phyloP scores from a whole-genome alignment of 768 basidiomycete genomes.

The Gyrodon lividus region DNA sequence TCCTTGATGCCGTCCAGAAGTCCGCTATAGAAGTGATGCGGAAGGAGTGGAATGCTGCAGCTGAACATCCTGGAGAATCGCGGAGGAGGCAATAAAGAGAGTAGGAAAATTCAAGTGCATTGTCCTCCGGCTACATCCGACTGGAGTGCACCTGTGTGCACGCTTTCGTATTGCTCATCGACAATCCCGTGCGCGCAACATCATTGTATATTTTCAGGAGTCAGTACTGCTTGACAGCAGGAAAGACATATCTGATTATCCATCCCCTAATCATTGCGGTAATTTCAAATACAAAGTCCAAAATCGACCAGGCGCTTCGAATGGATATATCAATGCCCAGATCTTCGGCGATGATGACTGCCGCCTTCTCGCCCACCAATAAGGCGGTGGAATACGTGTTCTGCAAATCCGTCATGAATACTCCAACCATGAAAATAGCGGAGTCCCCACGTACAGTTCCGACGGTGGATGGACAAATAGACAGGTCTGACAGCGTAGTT shows the following conservation, averaged over 20 bases:
- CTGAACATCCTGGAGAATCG: neutral
- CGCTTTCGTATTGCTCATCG: no score
- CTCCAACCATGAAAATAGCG: no score
- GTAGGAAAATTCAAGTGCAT: constrained; percentile 6
- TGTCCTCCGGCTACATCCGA: constrained; percentile 10
- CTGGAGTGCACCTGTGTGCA: no score
- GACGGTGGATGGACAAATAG: constrained; percentile 32
- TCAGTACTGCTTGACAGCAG: no score
- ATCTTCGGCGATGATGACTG: constrained; percentile 57
- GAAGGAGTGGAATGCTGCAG: neutral
- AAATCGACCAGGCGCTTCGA: no score
- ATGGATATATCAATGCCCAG: constrained; percentile 25
- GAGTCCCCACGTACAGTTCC: constrained; percentile 16
- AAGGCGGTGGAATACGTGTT: constrained; percentile 46
- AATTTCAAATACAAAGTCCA: no score
- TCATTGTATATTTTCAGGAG: no score
- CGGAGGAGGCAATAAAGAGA: constrained; percentile 12
- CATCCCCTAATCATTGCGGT: no score
- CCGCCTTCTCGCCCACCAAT: constrained; percentile 60
- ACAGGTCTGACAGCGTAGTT: constrained; percentile 30
- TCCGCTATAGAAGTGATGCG: no score
- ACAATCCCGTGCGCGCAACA: no score
- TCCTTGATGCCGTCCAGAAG: no score
- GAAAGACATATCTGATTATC: no score
- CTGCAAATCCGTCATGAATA: neutral